Evolutionary conservation across 2,329 filamentous ascomycete genomes (phyloP), one percentile per base, ranked within the genome.

Genomic region (Trichoderma sp.): DNA sequence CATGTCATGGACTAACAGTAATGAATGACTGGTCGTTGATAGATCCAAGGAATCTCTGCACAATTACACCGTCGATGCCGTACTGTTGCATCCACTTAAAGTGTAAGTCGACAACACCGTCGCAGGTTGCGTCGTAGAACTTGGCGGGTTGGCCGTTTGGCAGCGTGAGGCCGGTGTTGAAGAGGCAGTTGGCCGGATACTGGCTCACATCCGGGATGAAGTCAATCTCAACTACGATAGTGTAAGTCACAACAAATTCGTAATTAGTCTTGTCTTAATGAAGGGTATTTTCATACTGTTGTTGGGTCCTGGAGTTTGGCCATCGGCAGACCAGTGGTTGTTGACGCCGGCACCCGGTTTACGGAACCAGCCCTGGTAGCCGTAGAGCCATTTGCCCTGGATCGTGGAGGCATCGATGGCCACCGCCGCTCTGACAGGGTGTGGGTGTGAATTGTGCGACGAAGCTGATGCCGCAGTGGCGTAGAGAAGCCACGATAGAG

Each of bases 51-150:
- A 71, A 71, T 43, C 69, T 43, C 26, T 71, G 69, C 14, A 71
- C 60, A 28, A 71, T 65, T 7, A 71, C 60, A 36, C 69, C 69
- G 9, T 71, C 69, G 4, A 71, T 57, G 34, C 69, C 69, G 36
- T 64, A 71, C 61, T 71, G 69, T 51, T 71, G 60, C 69, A 71
- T 71, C 69, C 60, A 65, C 34, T 71, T 57, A 7, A 71, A 71
- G 34, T 71, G 69, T 14, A 71, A 5, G 26, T 71, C 69, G 28
- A 71, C n/a, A 24, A 71, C 69, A 6, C 69, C 69, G 8, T 47
- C 47, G n/a, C 69, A 71, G 15, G 69, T 57, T 51, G 36, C 58
- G n/a, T 71, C 69, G 9, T 71, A 71, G 34, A 71, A 58, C 7
- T 65, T 26, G 12, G 69, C 69, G 30, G 60, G 32, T 11, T 63